A percentile compares a stretch with the other conserved stretches of the same genome.
Evolutionary conservation across 805 yeast species (phyloP).

Genomic region (Saturnispora hagleri): DNA sequence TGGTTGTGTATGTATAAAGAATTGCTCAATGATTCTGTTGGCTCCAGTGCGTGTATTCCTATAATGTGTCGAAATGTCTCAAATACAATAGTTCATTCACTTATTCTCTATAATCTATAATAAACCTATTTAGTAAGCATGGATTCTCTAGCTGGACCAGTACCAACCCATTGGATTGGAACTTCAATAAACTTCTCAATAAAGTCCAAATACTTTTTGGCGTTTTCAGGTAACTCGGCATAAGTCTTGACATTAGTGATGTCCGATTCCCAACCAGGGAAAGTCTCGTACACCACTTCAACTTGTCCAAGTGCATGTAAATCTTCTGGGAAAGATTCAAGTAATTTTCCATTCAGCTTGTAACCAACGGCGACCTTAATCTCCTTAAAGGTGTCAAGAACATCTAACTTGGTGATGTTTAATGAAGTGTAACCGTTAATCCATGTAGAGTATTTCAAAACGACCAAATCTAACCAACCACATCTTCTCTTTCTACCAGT

Average conservation of each 20-base stretch:
- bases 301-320: slow-evolving; percentile 72
- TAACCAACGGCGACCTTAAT: slow-evolving; percentile 84
- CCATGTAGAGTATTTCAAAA: slow-evolving; percentile 78
- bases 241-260: slow-evolving; percentile 63
- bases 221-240: slow-evolving; percentile 79
- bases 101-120: not conserved
- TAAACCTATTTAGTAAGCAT: slow-evolving; percentile 55
- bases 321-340: slow-evolving; percentile 89
- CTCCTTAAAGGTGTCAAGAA: slow-evolving; percentile 81
- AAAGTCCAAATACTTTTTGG: slow-evolving; percentile 72
- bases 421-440: slow-evolving; percentile 93
- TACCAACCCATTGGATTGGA: slow-evolving; percentile 95
- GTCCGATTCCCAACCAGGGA: slow-evolving; percentile 91
- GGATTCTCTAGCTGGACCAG: slow-evolving; percentile 93
- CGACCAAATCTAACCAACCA: slow-evolving; percentile 97
- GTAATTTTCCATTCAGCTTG: slow-evolving; percentile 63
- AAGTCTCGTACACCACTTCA: slow-evolving; percentile 82
- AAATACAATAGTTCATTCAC: not conserved
- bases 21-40: too few species aligned
- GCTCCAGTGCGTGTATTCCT: too few species aligned
- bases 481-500: slow-evolving; percentile 99
- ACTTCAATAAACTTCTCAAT: slow-evolving; percentile 80
- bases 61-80: too few species aligned
- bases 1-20: too few species aligned
- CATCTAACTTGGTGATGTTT: slow-evolving; percentile 93